Percentiles rank a stretch among this genome's conserved stretches.
phyloP scores from a whole-genome alignment of 192 early-diverging fungal genomes.

The Coemansia sp. region DNA sequence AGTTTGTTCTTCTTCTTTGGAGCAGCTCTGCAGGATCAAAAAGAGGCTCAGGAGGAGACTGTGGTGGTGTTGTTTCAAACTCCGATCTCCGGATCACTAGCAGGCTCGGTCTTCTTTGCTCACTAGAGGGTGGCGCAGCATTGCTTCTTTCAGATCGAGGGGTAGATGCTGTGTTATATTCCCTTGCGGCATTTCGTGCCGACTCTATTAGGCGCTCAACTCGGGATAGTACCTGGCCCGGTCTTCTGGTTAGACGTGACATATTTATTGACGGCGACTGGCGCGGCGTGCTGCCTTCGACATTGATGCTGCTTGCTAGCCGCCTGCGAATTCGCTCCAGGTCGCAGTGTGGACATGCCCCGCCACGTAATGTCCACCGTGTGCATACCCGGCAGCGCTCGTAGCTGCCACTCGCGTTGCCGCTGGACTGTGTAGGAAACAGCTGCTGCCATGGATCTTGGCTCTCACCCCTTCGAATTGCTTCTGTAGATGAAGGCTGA shows the following conservation, averaged over 20 bases:
- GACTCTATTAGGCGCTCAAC: slow-evolving; percentile 7
- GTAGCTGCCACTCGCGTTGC: background rate
- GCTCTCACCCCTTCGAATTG: background rate
- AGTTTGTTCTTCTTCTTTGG: background rate
- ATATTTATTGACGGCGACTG: slow-evolving; percentile 6
- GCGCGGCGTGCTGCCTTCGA: background rate
- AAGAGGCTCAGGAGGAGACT: slow-evolving; percentile 19
- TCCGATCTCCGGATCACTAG: slow-evolving; percentile 1
- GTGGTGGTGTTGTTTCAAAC: background rate
- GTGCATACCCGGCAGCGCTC: slow-evolving; percentile 2
- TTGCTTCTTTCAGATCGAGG: background rate
- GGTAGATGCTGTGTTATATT: background rate
- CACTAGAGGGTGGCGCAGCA: background rate
- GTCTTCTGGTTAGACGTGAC: slow-evolving; percentile 4
- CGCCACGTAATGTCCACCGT: slow-evolving; percentile 4
- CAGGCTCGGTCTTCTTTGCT: background rate
- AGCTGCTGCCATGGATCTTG: slow-evolving; percentile 25
- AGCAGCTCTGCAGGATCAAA: slow-evolving; percentile 6
- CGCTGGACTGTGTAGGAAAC: slow-evolving; percentile 13
- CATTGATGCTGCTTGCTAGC: slow-evolving; percentile 4
- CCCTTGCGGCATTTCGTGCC: background rate
- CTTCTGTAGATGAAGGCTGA: background rate
- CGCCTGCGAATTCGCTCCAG: slow-evolving; percentile 8
- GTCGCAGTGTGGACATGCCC: slow-evolving; percentile 9
- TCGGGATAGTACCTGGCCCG: background rate